A percentile compares a stretch with the other conserved stretches of the same genome.
These are phyloP conservation scores for Colletotrichum sansevieriae DNA, from an alignment of 2,329 filamentous ascomycete genomes.

Conservation along the genomic window DNA sequence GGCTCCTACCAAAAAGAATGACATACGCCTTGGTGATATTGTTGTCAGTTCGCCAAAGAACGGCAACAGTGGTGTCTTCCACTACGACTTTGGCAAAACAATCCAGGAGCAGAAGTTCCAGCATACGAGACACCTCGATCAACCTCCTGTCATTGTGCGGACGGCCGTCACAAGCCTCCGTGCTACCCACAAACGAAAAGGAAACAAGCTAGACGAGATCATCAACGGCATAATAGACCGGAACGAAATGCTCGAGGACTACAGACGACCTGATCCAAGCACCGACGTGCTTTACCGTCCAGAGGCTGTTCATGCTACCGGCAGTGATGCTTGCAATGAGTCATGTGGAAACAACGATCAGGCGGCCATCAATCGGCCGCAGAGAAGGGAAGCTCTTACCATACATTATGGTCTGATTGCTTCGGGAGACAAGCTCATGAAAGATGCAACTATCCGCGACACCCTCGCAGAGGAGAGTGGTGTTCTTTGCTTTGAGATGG, in stretches of 20 bases:
- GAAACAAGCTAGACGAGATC: not conserved
- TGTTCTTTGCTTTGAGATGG: slow-evolving; percentile 52
- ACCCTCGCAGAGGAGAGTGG: slow-evolving; percentile 37
- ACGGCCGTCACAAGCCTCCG: not conserved
- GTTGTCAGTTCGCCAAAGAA: slow-evolving; percentile 22
- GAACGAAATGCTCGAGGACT: not conserved
- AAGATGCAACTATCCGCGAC: slow-evolving; percentile 40
- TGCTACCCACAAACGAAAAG: not conserved
- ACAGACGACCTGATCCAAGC: not conserved
- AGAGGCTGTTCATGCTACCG: not conserved
- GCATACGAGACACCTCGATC: not conserved
- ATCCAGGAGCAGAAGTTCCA: slow-evolving; percentile 42
- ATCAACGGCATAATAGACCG: not conserved
- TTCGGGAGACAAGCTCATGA: slow-evolving; percentile 42
- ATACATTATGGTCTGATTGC: slow-evolving; percentile 42
- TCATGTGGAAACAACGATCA: not conserved
- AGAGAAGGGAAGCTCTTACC: not conserved
- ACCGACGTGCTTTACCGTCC: no score
- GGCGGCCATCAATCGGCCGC: no score
- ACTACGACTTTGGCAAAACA: slow-evolving; percentile 46
- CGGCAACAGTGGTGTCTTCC: slow-evolving; percentile 42
- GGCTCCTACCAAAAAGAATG: slow-evolving; percentile 49
- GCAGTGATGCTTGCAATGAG: not conserved
- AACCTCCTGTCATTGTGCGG: not conserved
- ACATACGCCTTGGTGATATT: slow-evolving; percentile 48